Evolutionary conservation across 2,329 filamentous ascomycete genomes (phyloP).

Genomic region (Gremmenia infestans): DNA sequence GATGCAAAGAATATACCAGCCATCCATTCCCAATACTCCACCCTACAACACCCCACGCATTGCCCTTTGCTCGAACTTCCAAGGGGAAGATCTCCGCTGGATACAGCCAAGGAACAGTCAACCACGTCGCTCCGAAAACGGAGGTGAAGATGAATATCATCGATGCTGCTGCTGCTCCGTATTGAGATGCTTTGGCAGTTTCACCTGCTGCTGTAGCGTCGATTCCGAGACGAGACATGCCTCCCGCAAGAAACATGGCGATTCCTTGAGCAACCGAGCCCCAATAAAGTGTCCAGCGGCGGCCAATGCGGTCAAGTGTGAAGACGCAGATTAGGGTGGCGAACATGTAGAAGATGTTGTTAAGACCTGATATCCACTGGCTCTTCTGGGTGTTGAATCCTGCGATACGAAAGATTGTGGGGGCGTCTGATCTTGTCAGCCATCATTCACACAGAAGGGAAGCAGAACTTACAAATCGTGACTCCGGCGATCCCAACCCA

Average conservation of each 20-base stretch:
- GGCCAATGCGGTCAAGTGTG: conserved; percentile 63
- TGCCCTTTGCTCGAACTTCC: conserved; percentile 66
- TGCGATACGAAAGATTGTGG: conserved; percentile 58
- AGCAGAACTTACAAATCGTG: conserved; percentile 45
- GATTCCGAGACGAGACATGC: conserved; percentile 50
- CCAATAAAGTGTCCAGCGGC: conserved; percentile 66
- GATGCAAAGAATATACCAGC: conserved; percentile 37
- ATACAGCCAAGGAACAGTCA: conserved; percentile 58
- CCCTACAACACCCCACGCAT: conserved; percentile 70
- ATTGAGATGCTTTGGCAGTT: conserved; percentile 41
- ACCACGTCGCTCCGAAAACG: conserved; percentile 50
- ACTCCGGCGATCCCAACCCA: conserved; percentile 68
- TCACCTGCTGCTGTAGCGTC: conserved; percentile 43
- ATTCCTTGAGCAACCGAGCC: conserved; percentile 59
- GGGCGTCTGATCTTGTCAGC: conserved; percentile 14
- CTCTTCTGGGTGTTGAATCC: conserved; percentile 57
- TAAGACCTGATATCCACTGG: conserved; percentile 58
- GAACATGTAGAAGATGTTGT: conserved; percentile 54
- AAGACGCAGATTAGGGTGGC: conserved; percentile 65
- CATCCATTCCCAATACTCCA: conserved; percentile 74
- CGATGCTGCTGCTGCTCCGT: conserved; percentile 60
- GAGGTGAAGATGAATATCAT: conserved; percentile 68
- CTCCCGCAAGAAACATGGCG: conserved; percentile 63
- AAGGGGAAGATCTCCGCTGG: conserved; percentile 71
- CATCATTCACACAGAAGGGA: background rate